Base-by-base conservation (phyloP, 2,329 filamentous ascomycete species). In the Verticillium nonalfalfae region DNA sequence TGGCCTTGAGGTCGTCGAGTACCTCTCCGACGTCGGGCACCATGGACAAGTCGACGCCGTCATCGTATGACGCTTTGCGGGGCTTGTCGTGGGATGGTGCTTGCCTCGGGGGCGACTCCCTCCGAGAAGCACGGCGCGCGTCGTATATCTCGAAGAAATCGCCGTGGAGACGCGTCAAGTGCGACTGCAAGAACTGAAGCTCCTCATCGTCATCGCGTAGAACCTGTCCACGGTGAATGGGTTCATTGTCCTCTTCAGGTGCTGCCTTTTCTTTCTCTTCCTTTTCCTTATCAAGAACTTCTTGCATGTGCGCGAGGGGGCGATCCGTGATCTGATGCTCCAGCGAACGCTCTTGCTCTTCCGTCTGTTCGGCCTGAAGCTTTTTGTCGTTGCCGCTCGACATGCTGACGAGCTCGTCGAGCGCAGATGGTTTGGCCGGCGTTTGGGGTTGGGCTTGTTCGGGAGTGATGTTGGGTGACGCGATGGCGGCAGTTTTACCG, bases 131-230 rank as follows among this genome's bases (percentile, higher is more conserved):
- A 31, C 76, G 70, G 59, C 84, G 75, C 69, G 82, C 73, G 65
- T 96, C 90, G 72, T 96, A 97, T 66, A 90, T 87, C 2, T 91
- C 84, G 73, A 92, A 99, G 72, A 97, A 99, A 1, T 84, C 80
- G 7, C 80, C 78, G 71, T 99, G 95, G 1, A 99, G 82, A 52
- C 83, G 81, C 7, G 86, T 85, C 13, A 99, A 81, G 67, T 93
- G 90, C 36, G 87, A 81, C 69, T 95, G 88, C 2, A 99, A 84
- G 63, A 89, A 84, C 9, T 83, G 79, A 3, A 99, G 84, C 73
- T 98, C 95, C 45, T 84, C 82, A 69, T 99, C 95, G 66, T 97
- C 89, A 69, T 99, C 92, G 62, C 90, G 88, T 15, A 99, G 84
- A 10, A 98, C 79, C 66, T 92, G 90, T 70, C 96, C 92, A 65